Base-by-base conservation (phyloP, 495 filamentous ascomycete genomes). In the Xylaria cubensis region DNA sequence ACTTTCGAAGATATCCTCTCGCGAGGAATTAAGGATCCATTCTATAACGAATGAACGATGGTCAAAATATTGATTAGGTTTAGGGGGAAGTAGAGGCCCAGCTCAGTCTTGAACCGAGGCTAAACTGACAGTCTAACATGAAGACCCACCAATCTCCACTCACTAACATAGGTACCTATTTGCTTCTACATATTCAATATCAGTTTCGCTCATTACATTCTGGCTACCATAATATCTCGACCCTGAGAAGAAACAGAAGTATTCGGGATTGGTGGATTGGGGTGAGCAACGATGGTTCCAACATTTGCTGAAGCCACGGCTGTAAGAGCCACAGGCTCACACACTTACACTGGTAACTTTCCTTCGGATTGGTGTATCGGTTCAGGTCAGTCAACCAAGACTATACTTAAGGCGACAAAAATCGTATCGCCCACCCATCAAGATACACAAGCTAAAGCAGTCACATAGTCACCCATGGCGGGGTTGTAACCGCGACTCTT, bases 321-420 rank as follows among this genome's bases (percentile, higher is more conserved):
- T 3, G 81, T 92, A 34, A 82, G 78, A 44, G 84, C 84, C 17
- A 42, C 89, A 66, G 86, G 85, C 69, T 82, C 86, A 1, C 87
- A 91, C 75, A 89, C 86, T 3, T 95, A 94, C 79, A 77, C 82
- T 7, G 86, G 85, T 34, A 53, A 88, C 69, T 87, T 93, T 46
- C 79, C 75, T 12, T 79, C 86, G n/a, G 89, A 90, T 67, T 94
- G 92, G 92, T 91, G 88, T 67, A 92, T 94, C 73, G 92, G 92
- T 70, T 87, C 86, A 48, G 90, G 91, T 92, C 71, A 48, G 69
- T 42, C 32, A 69, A 36, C 29, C 15, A 8, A 41, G 29, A 53
- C n/a, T 24, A 66, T 1, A n/a, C n/a, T n/a, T n/a, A 32, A 42
- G 2, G 13, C 51, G 24, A 13, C 65, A 32, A 32, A 55, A 53